phyloP scores from a whole-genome alignment of 2,329 filamentous ascomycete species.

The Aspergillus jensenii region DNA sequence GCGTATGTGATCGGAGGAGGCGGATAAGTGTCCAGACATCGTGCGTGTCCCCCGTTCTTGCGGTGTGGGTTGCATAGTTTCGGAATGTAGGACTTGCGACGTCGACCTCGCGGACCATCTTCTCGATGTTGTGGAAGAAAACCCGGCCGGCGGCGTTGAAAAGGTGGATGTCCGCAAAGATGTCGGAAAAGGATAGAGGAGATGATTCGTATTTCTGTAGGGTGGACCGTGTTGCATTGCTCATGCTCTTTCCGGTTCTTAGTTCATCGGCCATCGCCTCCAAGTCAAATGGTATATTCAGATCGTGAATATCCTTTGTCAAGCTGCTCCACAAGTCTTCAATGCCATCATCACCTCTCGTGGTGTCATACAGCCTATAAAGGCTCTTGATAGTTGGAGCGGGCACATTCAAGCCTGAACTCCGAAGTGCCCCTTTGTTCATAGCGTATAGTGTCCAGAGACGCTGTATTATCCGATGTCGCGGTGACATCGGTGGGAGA shows the following conservation, averaged over 20 bases:
- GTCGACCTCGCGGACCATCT: conserved; percentile 33
- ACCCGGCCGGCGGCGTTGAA: conserved; percentile 27
- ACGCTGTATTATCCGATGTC: conserved; percentile 33
- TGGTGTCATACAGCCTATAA: conserved; percentile 29
- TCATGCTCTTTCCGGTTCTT: conserved; percentile 24
- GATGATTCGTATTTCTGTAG: conserved; percentile 29
- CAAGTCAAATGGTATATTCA: conserved; percentile 32
- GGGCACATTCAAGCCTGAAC: conserved; percentile 15
- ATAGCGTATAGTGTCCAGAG: conserved; percentile 34
- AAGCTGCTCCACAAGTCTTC: conserved; percentile 27
- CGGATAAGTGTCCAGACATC: conserved; percentile 31
- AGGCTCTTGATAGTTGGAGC: conserved; percentile 24
- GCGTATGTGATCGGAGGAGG: conserved; percentile 36
- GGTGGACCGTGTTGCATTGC: conserved; percentile 22
- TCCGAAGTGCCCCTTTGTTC: conserved; percentile 21
- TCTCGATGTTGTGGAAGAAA: conserved; percentile 31
- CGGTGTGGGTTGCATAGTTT: conserved; percentile 30
- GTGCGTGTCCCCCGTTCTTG: conserved; percentile 28
- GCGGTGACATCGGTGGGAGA: conserved; percentile 7
- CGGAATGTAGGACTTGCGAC: conserved; percentile 34
- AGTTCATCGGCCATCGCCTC: conserved; percentile 28
- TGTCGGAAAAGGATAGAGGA: conserved; percentile 24
- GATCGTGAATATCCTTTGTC: conserved; percentile 26
- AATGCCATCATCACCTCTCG: conserved; percentile 11
- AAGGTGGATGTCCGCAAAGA: conserved; percentile 26